Percentiles rank a stretch among this genome's conserved stretches.
Conservation (phyloP, 345 rosid species). For the Litchi chinensis region DNA sequence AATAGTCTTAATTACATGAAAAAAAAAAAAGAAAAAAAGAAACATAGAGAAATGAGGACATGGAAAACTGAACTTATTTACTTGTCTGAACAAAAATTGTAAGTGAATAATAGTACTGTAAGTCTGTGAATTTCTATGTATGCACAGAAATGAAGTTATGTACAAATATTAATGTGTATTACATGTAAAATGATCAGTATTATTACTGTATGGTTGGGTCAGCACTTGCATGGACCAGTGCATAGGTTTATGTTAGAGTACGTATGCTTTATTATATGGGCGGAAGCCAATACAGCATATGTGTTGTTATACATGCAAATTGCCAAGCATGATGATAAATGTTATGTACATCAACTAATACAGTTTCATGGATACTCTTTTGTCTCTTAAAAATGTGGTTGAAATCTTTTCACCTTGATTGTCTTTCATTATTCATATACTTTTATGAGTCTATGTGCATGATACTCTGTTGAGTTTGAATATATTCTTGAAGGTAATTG, state of each 20-base stretch:
- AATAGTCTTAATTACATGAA: not conserved
- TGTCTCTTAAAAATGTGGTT: not conserved
- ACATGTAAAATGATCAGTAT: not conserved
- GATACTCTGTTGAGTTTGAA: not conserved
- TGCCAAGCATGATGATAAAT: not conserved
- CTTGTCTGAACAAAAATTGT: not conserved
- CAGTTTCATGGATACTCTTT: not conserved
- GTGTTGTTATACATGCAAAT: not conserved
- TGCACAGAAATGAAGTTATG: not conserved
- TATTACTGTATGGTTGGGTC: not conserved
- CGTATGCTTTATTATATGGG: not conserved
- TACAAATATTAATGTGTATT: not conserved
- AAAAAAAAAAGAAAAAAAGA: not conserved
- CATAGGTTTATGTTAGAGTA: not conserved
- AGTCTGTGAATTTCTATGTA: not conserved
- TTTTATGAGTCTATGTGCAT: not conserved
- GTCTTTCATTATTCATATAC: not conserved
- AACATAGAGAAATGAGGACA: no score
- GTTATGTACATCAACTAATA: not conserved
- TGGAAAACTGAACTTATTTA: not conserved
- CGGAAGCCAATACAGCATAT: not conserved
- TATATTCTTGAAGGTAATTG: constrained; percentile 1
- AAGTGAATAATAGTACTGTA: not conserved
- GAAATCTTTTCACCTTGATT: not conserved
- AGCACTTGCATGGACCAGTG: constrained; percentile 11